Conservation (phyloP, 2,329 filamentous ascomycete species). For the Penicillium verrucosum region DNA sequence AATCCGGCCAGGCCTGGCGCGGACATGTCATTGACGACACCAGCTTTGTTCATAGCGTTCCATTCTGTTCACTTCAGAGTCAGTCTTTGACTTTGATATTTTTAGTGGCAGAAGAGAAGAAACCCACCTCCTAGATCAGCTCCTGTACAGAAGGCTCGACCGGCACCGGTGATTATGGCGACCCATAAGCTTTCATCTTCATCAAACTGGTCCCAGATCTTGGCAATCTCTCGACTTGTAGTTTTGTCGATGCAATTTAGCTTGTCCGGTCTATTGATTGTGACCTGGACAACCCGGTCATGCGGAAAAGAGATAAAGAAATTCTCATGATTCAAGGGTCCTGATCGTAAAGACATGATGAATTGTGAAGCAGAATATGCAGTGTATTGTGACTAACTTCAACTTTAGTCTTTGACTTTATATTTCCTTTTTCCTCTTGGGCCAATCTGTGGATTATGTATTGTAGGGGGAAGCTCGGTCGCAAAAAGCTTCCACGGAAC, state of each 20-base stretch:
- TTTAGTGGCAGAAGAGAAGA: background rate
- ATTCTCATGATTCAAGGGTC: constrained; percentile 14
- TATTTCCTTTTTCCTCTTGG: background rate
- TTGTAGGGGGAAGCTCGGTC: background rate
- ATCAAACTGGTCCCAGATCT: constrained; percentile 60
- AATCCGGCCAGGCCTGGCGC: constrained; percentile 63
- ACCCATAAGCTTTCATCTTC: constrained; percentile 58
- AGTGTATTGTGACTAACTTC: background rate
- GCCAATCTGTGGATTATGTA: background rate
- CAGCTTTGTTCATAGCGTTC: constrained; percentile 45
- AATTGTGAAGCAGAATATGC: constrained; percentile 10
- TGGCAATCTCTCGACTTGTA: constrained; percentile 44
- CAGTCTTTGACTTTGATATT: background rate
- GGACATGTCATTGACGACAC: constrained; percentile 34
- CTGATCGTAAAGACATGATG: constrained; percentile 27
- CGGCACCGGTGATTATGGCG: constrained; percentile 61
- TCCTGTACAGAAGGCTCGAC: constrained; percentile 65
- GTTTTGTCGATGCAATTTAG: constrained; percentile 44
- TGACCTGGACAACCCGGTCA: constrained; percentile 42
- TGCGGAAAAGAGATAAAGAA: constrained; percentile 40
- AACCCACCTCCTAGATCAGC: constrained; percentile 59
- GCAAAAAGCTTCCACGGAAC: constrained; percentile 1
- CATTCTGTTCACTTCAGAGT: constrained; percentile 44
- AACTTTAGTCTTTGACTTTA: background rate
- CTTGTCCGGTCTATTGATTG: constrained; percentile 41